Evolutionary conservation across 2,329 filamentous ascomycete genomes (phyloP), one percentile per base, ranked within the genome.

Genomic region (Sporothrix dimorphospora): DNA sequence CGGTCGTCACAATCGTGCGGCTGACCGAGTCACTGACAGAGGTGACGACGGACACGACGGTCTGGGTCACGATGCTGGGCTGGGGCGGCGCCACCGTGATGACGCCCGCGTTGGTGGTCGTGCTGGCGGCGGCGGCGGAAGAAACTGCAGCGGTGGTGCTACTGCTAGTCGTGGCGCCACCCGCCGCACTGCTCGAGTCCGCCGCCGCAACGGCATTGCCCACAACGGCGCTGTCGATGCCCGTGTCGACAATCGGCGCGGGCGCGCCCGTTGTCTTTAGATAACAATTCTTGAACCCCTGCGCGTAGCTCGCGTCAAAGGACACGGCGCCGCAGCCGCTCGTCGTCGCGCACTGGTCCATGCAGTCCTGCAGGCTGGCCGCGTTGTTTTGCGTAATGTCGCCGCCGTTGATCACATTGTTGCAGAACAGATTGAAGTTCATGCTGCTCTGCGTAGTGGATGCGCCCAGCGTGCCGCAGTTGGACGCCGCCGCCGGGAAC

Each of bases 211-310:
- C 73, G 63, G 71, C 69, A 69, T 61, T 47, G 66, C 63, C 59
- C 21, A 70, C 24, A 21, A 75, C 71, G 21, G 70, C 72, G 7
- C 71, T 63, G 42, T 75, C 73, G 40, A 73, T 51, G 71, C 69
- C 69, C 19, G 51, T 24, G 65, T 70, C 69, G 6, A 40, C 40
- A 12, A 69, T 42, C 42, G 72, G 61, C 8, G 71, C 53, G 0
- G 53, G 14, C 11, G 70, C 24, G 14, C 51, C 61, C 1, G 57
- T 38, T 1, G 75, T 75, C 72, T 80, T 79, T 63, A 80, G 70
- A 69, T 79, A 80, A 70, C 79, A 80, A 74, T 80, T 80, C 63
- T 78, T 79, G 75, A 79, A 79, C 19, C 79, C 79, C 14, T 75
- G 73, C 6, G 72, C 59, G 72, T 75, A 75, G 65, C 59, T 75